Evolutionary conservation across 768 basidiomycete genomes (phyloP).

Genomic region (Lenzites betulinus): DNA sequence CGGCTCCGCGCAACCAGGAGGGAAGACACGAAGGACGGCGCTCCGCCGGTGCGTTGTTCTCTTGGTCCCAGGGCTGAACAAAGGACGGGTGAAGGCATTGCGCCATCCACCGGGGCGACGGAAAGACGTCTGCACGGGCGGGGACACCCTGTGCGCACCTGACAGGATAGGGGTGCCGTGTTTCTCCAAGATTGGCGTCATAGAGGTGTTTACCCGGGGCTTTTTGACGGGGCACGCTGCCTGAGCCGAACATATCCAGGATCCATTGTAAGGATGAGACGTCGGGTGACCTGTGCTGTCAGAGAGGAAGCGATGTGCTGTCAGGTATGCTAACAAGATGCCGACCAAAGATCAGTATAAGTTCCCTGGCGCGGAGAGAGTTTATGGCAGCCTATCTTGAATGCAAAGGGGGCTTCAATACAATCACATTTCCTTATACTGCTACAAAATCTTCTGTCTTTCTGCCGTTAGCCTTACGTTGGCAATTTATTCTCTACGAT

Average conservation of each 20-base stretch:
- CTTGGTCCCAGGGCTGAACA: not conserved
- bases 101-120: no score
- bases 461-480: no score
- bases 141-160: no score
- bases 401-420: not conserved
- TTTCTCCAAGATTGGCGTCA: no score
- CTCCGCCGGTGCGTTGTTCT: not conserved
- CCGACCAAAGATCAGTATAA: not conserved
- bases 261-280: not conserved
- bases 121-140: no score
- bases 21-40: not conserved
- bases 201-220: no score
- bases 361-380: not conserved
- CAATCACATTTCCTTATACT: not conserved
- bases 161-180: not conserved
- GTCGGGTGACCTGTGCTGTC: not conserved
- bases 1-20: slow-evolving; percentile 6
- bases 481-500: not conserved
- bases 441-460: not conserved
- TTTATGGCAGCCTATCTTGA: not conserved
- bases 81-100: no score
- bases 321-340: not conserved
- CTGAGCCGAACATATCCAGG: not conserved
- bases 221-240: not conserved
- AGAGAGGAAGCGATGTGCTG: not conserved